Percentiles rank a stretch among this genome's conserved stretches.
Evolutionary conservation across 2,329 filamentous ascomycete species (phyloP).

Genomic region (Tolypocladium tropicale): DNA sequence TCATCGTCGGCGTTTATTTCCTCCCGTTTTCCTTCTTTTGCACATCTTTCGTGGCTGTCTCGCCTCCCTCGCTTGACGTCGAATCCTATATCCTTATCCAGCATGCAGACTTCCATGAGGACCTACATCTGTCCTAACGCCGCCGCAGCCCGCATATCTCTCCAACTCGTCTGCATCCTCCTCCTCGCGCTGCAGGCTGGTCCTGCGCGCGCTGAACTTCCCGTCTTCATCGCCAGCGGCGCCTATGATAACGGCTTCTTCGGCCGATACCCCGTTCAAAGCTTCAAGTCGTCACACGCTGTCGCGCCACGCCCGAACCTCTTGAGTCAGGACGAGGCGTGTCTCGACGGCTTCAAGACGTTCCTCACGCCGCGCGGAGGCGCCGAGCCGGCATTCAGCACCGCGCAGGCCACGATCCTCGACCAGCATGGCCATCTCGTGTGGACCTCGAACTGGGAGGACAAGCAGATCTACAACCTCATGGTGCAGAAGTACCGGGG

Average conservation of each 20-base stretch:
- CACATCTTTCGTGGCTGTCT: neutral
- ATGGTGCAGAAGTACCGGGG: constrained; percentile 9
- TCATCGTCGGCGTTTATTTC: neutral
- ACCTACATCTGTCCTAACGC: neutral
- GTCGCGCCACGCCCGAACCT: constrained; percentile 18
- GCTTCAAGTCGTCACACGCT: constrained; percentile 3
- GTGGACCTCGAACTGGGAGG: constrained; percentile 18
- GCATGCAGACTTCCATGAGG: neutral
- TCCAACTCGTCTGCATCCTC: neutral
- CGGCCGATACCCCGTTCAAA: constrained; percentile 14
- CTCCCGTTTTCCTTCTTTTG: neutral
- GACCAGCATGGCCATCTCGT: constrained; percentile 27
- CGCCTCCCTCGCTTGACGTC: neutral
- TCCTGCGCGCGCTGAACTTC: neutral
- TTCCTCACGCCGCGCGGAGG: constrained; percentile 22
- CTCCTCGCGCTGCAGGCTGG: neutral
- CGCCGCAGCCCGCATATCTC: constrained; percentile 1
- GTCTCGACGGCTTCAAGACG: constrained; percentile 19
- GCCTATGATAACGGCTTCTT: constrained; percentile 14
- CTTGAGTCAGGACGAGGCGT: constrained; percentile 14
- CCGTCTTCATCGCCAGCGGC: constrained; percentile 2
- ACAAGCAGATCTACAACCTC: constrained; percentile 14
- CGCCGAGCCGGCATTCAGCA: constrained; percentile 14
- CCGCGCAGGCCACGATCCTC: constrained; percentile 28
- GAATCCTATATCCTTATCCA: neutral